Percentiles rank a stretch among this genome's conserved stretches.
phyloP scores from a whole-genome alignment of 2,329 filamentous ascomycete species.

The Colletotrichum cordylinicola region DNA sequence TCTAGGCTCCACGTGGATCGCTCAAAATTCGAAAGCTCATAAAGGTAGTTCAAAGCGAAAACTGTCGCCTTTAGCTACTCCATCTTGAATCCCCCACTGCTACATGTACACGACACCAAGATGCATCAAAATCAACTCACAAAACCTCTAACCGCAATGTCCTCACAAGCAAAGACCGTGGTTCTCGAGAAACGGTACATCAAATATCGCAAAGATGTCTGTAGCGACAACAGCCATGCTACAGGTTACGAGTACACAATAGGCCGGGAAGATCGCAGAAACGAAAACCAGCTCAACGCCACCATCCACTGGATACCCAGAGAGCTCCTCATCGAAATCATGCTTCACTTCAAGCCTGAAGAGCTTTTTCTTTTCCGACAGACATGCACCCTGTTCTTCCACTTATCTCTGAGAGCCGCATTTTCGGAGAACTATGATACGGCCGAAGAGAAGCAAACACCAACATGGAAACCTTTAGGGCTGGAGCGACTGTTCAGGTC shows the following conservation, averaged over 20 bases:
- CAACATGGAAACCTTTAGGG: background rate
- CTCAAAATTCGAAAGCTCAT: background rate
- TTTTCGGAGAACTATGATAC: background rate
- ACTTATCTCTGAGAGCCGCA: background rate
- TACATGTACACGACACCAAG: background rate
- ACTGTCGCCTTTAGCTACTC: background rate
- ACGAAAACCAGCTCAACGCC: background rate
- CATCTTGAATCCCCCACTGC: no score
- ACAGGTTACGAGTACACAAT: background rate
- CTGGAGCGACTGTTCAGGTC: background rate
- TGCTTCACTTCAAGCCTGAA: background rate
- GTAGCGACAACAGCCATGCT: background rate
- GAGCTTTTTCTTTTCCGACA: background rate
- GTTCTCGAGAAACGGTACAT: background rate
- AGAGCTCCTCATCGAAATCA: background rate
- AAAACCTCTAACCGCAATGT: background rate
- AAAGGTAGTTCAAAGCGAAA: background rate
- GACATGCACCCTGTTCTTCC: background rate
- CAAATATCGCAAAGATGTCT: background rate
- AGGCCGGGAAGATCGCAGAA: background rate
- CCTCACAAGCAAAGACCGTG: background rate
- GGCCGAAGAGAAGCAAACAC: background rate
- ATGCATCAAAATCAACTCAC: background rate
- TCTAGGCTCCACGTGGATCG: background rate
- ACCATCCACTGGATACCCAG: background rate